Percentiles rank a stretch among this genome's conserved stretches.
These are phyloP conservation scores for Tuber brumale DNA, from an alignment of 495 filamentous ascomycete species.

Conservation along the genomic window DNA sequence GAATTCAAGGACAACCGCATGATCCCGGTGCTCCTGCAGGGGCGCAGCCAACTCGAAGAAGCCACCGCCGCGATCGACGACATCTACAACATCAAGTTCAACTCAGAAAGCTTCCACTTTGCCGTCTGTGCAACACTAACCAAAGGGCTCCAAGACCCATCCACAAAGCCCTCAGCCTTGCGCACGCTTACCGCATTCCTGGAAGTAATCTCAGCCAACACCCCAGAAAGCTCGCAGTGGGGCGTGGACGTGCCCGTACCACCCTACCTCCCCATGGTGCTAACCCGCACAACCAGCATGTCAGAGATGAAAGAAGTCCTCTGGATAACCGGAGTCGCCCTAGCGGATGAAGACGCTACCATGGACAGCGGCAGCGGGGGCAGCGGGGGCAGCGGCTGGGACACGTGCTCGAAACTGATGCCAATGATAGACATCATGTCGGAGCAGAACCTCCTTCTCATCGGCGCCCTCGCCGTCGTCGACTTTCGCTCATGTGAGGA, in stretches of 20 bases:
- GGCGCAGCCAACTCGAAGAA: slow-evolving; percentile 52
- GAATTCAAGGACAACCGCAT: slow-evolving; percentile 55
- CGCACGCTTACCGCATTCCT: slow-evolving; percentile 55
- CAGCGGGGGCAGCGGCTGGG: neutral
- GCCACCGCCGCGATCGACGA: slow-evolving; percentile 55
- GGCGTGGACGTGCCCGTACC: slow-evolving; percentile 35
- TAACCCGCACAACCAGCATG: slow-evolving; percentile 36
- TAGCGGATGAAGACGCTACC: slow-evolving; percentile 22
- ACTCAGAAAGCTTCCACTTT: slow-evolving; percentile 57
- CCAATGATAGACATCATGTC: slow-evolving; percentile 36
- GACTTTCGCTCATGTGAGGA: slow-evolving; percentile 40
- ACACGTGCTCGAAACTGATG: slow-evolving; percentile 21
- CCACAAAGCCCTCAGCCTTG: slow-evolving; percentile 52
- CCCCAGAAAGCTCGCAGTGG: slow-evolving; percentile 22
- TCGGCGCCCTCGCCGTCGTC: slow-evolving; percentile 33
- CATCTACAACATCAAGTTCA: slow-evolving; percentile 57
- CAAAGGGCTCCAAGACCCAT: slow-evolving; percentile 55
- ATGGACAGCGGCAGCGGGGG: neutral
- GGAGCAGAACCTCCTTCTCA: slow-evolving; percentile 36
- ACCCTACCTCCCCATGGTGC: slow-evolving; percentile 40
- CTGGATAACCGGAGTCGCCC: slow-evolving; percentile 34
- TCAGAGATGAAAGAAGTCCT: slow-evolving; percentile 37
- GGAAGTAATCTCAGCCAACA: slow-evolving; percentile 50
- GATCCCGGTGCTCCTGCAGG: slow-evolving; percentile 53
- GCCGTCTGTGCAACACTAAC: slow-evolving; percentile 56